Conservation (phyloP, 2,329 filamentous ascomycete species). For the Cladophialophora chaetospira region DNA sequence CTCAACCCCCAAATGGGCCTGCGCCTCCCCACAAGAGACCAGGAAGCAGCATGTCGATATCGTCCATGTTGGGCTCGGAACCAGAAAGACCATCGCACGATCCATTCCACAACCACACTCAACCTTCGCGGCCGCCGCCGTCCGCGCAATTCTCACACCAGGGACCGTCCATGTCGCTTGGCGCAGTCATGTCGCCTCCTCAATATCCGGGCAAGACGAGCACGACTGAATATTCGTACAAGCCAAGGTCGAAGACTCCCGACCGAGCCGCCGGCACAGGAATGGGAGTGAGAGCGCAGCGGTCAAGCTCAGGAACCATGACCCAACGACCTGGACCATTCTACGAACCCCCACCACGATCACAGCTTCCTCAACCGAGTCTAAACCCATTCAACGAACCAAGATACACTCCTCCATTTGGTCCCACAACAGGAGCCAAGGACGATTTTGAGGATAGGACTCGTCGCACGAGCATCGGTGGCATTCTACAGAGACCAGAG, state of each 20-base stretch:
- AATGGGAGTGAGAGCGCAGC: constrained; percentile 39
- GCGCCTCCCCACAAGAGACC: constrained; percentile 43
- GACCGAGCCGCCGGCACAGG: constrained; percentile 49
- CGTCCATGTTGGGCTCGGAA: constrained; percentile 66
- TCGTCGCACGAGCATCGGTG: constrained; percentile 48
- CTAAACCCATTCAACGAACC: constrained; percentile 18
- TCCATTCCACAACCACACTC: constrained; percentile 41
- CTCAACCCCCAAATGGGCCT: constrained; percentile 25
- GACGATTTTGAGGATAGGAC: constrained; percentile 32
- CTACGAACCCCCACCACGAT: constrained; percentile 20
- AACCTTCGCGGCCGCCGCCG: constrained; percentile 41
- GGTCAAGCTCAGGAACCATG: constrained; percentile 33
- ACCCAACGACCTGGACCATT: constrained; percentile 28
- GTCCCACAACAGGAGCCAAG: constrained; percentile 13
- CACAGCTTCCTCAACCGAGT: background rate
- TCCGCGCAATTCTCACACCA: constrained; percentile 36
- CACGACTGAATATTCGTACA: constrained; percentile 62
- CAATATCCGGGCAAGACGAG: constrained; percentile 45
- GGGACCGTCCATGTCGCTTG: constrained; percentile 38
- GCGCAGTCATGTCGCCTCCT: constrained; percentile 47
- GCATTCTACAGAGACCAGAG: constrained; percentile 46
- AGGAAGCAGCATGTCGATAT: constrained; percentile 71
- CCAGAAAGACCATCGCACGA: constrained; percentile 48
- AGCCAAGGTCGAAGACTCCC: constrained; percentile 71
- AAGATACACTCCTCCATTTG: constrained; percentile 24